Evolutionary conservation across 805 yeast species (phyloP), one percentile per base, ranked within the genome.

Genomic region (Cyberlindnera sargentensis): DNA sequence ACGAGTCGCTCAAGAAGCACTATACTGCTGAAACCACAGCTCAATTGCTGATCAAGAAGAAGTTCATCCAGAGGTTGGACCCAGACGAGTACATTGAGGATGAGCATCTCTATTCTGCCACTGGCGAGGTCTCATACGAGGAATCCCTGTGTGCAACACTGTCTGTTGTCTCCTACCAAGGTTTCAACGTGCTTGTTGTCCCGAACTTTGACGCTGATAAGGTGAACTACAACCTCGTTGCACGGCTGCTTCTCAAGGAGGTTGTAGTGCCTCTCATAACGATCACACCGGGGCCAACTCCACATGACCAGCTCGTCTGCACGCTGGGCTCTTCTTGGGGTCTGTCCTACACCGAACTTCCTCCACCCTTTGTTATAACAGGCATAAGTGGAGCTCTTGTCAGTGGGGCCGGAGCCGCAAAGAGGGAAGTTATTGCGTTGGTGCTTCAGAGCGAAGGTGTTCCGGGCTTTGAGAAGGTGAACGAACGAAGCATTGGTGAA

Each of bases 291-390:
- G 65, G 73, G 33, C 48, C 52, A 28, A 51, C 67, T 45, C 60
- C 64, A 24, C 47, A 43, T 39, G 48, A 58, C n/a, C 43, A 53
- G 20, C 6, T 53, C 48, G 42, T 70, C 30, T 45, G 41, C 6
- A 39, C 48, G 10, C 28, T 53, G 3, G 42, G 48, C 5, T 31
- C 39, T 8, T 7, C 37, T 4, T 29, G 34, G 30, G 27, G 24
- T 6, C 8, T 11, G 15, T 10, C 27, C 34, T 40, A 30, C 24
- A 1, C 28, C 33, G 60, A 25, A 49, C 60, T 82, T 42, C 62
- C 57, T 23, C 85, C 87, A 2, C 88, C 87, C 0, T 82, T 76
- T 57, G 73, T 42, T 42, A 61, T 81, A 27, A 75, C 84, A 1
- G 85, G 84, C 0, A 69, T 76, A 25, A 51, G 72, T 7, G 85